Evolutionary conservation across 352 stramenopile genomes (phyloP).

Genomic region (Phytophthora cryptogea): DNA sequence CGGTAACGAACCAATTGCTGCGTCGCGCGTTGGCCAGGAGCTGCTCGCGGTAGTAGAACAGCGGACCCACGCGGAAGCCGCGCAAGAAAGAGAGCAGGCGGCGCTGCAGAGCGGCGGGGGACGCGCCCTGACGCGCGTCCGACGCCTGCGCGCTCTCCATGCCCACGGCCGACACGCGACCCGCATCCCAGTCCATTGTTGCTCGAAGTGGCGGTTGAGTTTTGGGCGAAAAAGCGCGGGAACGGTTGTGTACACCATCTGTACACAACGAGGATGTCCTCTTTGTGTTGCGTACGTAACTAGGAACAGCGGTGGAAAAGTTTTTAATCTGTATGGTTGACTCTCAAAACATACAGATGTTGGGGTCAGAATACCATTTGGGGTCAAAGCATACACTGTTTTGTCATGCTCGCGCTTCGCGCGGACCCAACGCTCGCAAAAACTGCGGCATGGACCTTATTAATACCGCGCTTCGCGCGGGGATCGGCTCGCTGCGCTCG

Average conservation of each 20-base stretch:
- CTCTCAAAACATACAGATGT: no score
- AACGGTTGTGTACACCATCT: neutral
- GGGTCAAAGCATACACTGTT: no score
- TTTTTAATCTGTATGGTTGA: no score
- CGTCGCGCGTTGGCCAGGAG: conserved; percentile 87
- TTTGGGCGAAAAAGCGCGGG: conserved; percentile 9
- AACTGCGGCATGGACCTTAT: no score
- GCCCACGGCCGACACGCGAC: conserved; percentile 78
- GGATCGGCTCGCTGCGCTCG: no score
- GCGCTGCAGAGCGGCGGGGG: conserved; percentile 63
- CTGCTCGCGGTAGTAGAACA: conserved; percentile 92
- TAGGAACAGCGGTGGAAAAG: no score
- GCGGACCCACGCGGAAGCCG: conserved; percentile 81
- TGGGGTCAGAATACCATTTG: no score
- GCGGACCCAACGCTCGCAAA: no score
- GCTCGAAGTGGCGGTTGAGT: conserved; percentile 1
- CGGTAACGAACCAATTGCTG: conserved; percentile 70
- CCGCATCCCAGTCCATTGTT: conserved; percentile 83
- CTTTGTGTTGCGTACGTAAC: neutral
- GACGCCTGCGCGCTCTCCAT: conserved; percentile 71
- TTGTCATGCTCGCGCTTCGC: no score
- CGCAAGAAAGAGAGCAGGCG: conserved; percentile 86
- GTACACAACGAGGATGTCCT: neutral
- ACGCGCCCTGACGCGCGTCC: conserved; percentile 51
- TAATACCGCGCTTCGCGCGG: no score